Evolutionary conservation across 1,139 yeast genomes (phyloP), one percentile per base, ranked within the genome.

Genomic region (Suhomyces maxii): DNA sequence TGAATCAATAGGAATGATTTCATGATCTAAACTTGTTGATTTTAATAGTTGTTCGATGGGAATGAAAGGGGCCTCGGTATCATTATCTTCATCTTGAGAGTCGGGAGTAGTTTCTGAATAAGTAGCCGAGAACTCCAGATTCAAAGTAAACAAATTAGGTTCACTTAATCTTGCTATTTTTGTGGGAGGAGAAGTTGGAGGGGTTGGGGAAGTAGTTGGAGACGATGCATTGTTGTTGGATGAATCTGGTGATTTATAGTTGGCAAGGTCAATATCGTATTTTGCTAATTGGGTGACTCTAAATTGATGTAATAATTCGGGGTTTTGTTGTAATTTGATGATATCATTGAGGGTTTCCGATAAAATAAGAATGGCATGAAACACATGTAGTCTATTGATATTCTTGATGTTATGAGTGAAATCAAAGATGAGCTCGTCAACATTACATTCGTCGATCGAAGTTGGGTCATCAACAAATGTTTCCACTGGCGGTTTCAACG

Each of bases 401-500:
- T 68, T 60, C 50, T 70, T 72, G 34, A 63, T 46, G 4, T 58
- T 61, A 48, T 66, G 58, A 26, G 58, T 48, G 23, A 74, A 53
- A 48, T 73, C 77, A 49, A 66, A 64, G 10, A 60, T 63, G 14
- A 75, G 58, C 41, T 73, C 78, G 36, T 65, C 65, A n/a, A 69
- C 53, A 44, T 60, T 56, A 14, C 73, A 69, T 40, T 73, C 79
- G 7, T 64, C 68, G 9, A 71, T 50, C 25, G 62, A 55, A 28
- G 52, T 54, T 3, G 80, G 79, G 18, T 68, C 77, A 56, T 74
- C 80, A 30, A 65, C 71, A 57, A 74, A 74, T 23, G 79, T 73
- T 50, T 73, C 76, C 44, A 61, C 68, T 4, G 65, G 60, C 8
- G 64, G 66, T 49, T 73, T 74, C 52, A 74, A 65, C 48, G 76